Evolutionary conservation across 1,139 yeast species (phyloP).

Genomic region (Waltiozyma solani): DNA sequence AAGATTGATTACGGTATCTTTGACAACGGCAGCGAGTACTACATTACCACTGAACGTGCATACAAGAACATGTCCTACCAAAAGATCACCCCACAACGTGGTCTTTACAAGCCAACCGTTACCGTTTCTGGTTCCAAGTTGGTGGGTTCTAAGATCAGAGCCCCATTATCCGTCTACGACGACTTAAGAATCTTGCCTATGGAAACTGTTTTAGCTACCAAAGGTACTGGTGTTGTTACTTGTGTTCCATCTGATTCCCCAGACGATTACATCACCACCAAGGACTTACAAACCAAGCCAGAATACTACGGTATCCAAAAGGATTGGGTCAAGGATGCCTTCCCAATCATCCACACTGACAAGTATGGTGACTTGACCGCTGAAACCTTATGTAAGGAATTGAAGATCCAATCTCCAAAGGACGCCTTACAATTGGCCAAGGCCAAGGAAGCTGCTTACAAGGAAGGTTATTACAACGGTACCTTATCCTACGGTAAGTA

Average conservation of each 20-base stretch:
- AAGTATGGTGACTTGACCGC: conserved; percentile 90
- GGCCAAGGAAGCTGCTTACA: conserved; percentile 93
- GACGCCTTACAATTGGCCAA: conserved; percentile 77
- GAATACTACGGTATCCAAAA: conserved; percentile 80
- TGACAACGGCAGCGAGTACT: conserved; percentile 78
- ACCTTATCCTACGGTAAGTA: conserved; percentile 70
- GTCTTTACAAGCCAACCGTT: conserved; percentile 53
- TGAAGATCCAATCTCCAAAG: conserved; percentile 92
- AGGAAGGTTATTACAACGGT: conserved; percentile 95
- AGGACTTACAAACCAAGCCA: conserved; percentile 80
- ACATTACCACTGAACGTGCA: conserved; percentile 90
- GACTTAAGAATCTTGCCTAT: conserved; percentile 85
- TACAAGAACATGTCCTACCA: conserved; percentile 97
- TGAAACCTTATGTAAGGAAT: conserved; percentile 69
- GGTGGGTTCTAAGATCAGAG: conserved; percentile 78
- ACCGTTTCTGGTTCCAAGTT: conserved; percentile 61
- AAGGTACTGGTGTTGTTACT: conserved; percentile 99
- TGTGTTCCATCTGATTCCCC: conserved; percentile 99
- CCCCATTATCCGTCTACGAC: conserved; percentile 69
- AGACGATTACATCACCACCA: conserved; percentile 84
- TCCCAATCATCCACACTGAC: conserved; percentile 70
- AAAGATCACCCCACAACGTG: conserved; percentile 84
- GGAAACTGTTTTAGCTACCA: conserved; percentile 91
- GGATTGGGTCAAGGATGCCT: conserved; percentile 78
- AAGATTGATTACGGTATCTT: conserved; percentile 87